Percentiles rank a stretch among this genome's conserved stretches.
These are phyloP conservation scores for Postia placenta DNA, from an alignment of 768 basidiomycete genomes.

Conservation along the genomic window DNA sequence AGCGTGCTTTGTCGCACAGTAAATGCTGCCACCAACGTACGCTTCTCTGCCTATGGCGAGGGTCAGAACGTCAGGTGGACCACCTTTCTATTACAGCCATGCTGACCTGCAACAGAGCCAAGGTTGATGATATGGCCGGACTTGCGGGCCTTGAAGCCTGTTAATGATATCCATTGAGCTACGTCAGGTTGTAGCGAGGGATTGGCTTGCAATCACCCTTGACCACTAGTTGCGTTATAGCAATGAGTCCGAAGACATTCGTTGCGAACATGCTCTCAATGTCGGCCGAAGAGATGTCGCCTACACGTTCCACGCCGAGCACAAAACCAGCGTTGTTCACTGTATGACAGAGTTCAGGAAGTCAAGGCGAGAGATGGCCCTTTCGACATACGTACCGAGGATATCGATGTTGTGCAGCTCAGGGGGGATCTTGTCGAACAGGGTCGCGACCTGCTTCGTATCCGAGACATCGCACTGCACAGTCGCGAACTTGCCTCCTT, in stretches of 20 bases:
- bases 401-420: conserved; percentile 75
- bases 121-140: conserved; percentile 91
- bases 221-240: conserved; percentile 62
- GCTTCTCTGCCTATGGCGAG: conserved; percentile 31
- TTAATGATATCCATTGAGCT: conserved; percentile 23
- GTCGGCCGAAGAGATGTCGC: conserved; percentile 70
- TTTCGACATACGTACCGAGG: conserved; percentile 49
- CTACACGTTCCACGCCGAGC: conserved; percentile 80
- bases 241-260: conserved; percentile 78
- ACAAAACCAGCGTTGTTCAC: conserved; percentile 90
- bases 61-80: no score
- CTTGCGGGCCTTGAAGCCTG: conserved; percentile 31
- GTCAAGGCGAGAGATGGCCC: background rate
- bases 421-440: conserved; percentile 67
- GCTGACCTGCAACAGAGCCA: conserved; percentile 74
- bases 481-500: conserved; percentile 72
- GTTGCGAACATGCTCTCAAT: conserved; percentile 55
- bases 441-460: conserved; percentile 57
- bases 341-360: conserved; percentile 22
- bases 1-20: conserved; percentile 87
- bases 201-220: conserved; percentile 33
- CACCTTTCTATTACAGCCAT: no score
- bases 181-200: conserved; percentile 11
- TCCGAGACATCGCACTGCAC: conserved; percentile 80
- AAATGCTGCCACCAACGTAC: conserved; percentile 88